phyloP scores from a whole-genome alignment of 148 eudicot species.

The Arctostaphylos glauca region DNA sequence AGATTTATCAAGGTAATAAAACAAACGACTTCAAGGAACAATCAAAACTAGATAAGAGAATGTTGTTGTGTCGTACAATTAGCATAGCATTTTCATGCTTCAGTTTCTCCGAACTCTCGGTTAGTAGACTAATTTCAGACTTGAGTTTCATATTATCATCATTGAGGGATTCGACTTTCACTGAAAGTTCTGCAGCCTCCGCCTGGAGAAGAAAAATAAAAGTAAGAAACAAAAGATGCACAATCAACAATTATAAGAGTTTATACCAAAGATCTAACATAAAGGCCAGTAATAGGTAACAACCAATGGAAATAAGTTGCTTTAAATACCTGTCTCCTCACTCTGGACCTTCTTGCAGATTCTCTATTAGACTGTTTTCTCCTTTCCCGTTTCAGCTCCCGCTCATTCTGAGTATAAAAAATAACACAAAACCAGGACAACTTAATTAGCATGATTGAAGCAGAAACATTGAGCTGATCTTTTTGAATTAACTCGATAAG shows the following conservation, averaged over 20 bases:
- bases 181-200: slow-evolving; percentile 84
- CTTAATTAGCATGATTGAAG: not conserved
- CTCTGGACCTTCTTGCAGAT: slow-evolving; percentile 94
- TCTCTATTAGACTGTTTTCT: slow-evolving; percentile 93
- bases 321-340: slow-evolving; percentile 73
- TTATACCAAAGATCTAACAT: not conserved
- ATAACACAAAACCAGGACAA: not conserved
- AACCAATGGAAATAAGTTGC: too few relatives aligned
- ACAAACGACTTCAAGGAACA: not conserved
- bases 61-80: slow-evolving; percentile 38
- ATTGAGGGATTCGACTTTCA: slow-evolving; percentile 62
- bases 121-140: slow-evolving; percentile 60
- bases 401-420: slow-evolving; percentile 50
- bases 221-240: not conserved
- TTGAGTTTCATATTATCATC: slow-evolving; percentile 69
- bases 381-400: slow-evolving; percentile 84
- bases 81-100: slow-evolving; percentile 65
- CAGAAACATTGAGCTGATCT: not conserved
- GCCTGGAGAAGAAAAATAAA: slow-evolving; percentile 48
- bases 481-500: slow-evolving; percentile 1
- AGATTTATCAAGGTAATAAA: not conserved
- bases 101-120: slow-evolving; percentile 63
- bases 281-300: not conserved
- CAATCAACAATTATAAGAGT: not conserved
- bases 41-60: slow-evolving; percentile 1